These are phyloP conservation scores for Auricularia heimuer DNA, from an alignment of 768 basidiomycete species.

Conservation along the genomic window DNA sequence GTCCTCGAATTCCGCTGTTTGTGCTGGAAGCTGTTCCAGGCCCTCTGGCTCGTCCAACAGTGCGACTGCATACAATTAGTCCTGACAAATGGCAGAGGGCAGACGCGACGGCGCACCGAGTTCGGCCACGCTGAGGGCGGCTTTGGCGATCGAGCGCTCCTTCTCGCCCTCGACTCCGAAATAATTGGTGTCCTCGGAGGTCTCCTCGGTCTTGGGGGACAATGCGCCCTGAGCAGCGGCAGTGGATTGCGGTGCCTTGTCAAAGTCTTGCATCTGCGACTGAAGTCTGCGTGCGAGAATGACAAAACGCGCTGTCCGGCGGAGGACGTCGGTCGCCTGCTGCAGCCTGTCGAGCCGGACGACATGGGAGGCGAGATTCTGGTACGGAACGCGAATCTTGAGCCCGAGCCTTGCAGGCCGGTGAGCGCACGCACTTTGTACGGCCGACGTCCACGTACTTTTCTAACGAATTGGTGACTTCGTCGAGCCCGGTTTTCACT, in stretches of 20 bases:
- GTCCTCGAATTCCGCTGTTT: slow-evolving; percentile 6
- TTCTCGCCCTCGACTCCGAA: slow-evolving; percentile 51
- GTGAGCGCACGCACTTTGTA: slow-evolving; percentile 11
- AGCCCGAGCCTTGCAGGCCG: slow-evolving; percentile 49
- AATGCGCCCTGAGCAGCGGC: slow-evolving; percentile 3
- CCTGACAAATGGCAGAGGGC: neutral
- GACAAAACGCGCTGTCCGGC: slow-evolving; percentile 77
- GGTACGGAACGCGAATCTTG: slow-evolving; percentile 82
- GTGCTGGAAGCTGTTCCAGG: slow-evolving; percentile 10
- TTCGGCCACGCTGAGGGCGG: slow-evolving; percentile 90
- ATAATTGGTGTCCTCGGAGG: neutral
- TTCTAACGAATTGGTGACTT: slow-evolving; percentile 66
- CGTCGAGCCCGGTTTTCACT: slow-evolving; percentile 59
- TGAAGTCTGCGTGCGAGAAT: slow-evolving; percentile 75
- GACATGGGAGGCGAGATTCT: slow-evolving; percentile 61
- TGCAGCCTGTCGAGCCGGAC: slow-evolving; percentile 67
- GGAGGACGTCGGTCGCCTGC: slow-evolving; percentile 73
- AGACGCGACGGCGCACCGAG: slow-evolving; percentile 46
- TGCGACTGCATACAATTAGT: slow-evolving; percentile 26
- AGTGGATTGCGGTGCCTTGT: slow-evolving; percentile 11
- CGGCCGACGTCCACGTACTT: slow-evolving; percentile 42
- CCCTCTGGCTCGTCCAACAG: slow-evolving; percentile 34
- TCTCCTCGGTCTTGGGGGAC: neutral
- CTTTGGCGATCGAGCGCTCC: slow-evolving; percentile 83
- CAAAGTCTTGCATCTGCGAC: slow-evolving; percentile 71